Conservation (phyloP, 768 basidiomycete species). For the Auricularia cornea region DNA sequence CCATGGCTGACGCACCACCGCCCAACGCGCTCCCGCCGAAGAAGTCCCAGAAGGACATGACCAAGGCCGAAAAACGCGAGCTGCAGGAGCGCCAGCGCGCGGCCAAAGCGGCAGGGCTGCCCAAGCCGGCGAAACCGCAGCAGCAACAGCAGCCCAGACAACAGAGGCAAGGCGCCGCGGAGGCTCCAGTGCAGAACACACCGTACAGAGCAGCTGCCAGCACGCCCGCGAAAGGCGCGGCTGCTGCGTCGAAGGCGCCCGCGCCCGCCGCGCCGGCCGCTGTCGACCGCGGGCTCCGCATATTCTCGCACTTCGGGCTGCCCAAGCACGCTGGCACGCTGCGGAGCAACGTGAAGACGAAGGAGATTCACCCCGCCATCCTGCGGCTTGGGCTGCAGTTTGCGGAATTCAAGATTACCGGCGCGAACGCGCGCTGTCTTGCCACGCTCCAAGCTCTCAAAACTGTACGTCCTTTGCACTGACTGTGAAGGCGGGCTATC, state of each 20-base stretch:
- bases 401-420: conserved; percentile 84
- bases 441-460: conserved; percentile 89
- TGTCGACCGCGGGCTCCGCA: conserved; percentile 56
- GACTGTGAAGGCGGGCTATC: background rate
- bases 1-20: conserved; percentile 10
- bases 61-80: conserved; percentile 73
- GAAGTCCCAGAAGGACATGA: conserved; percentile 58
- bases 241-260: conserved; percentile 18
- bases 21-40: conserved; percentile 17
- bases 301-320: conserved; percentile 80
- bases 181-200: too few relatives aligned
- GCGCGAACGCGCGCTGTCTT: conserved; percentile 93
- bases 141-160: conserved; percentile 7
- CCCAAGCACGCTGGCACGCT: conserved; percentile 37
- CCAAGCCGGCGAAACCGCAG: conserved; percentile 26
- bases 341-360: conserved; percentile 40
- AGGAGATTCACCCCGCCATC: conserved; percentile 87
- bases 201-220: too few relatives aligned
- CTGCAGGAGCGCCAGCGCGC: conserved; percentile 74
- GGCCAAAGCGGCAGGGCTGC: conserved; percentile 45
- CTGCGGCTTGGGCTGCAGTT: conserved; percentile 83
- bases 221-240: conserved; percentile 11
- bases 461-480: conserved; percentile 45
- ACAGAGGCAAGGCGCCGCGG: too few relatives aligned
- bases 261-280: conserved; percentile 29